Conservation (phyloP, 495 filamentous ascomycete species). For the Poronia punctata region DNA sequence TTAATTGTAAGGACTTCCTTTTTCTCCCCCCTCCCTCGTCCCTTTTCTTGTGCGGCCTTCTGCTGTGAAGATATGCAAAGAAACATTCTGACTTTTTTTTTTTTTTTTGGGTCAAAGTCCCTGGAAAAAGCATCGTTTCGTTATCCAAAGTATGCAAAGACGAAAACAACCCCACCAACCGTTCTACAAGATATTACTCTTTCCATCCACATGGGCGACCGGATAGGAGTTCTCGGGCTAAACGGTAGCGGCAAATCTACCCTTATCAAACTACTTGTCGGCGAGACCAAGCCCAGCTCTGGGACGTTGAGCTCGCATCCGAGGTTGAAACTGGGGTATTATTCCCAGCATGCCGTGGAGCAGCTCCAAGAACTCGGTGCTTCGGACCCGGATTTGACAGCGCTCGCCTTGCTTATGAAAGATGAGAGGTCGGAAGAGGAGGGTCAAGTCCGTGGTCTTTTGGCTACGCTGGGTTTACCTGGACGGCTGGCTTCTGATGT, state of each 20-base stretch:
- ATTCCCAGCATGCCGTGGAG: constrained; percentile 71
- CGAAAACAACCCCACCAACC: constrained; percentile 13
- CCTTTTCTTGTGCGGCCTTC: background rate
- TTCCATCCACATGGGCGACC: constrained; percentile 59
- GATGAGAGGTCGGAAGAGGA: constrained; percentile 48
- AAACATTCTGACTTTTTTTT: background rate
- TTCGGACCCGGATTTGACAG: constrained; percentile 48
- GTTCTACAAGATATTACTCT: constrained; percentile 54
- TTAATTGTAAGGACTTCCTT: constrained; percentile 35
- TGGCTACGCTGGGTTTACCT: constrained; percentile 57
- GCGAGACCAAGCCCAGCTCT: constrained; percentile 33
- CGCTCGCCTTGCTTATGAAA: constrained; percentile 49
- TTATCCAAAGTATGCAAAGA: constrained; percentile 36
- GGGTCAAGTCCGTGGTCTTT: constrained; percentile 52
- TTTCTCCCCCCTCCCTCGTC: background rate
- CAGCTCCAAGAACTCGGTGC: constrained; percentile 44
- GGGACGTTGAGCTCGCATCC: constrained; percentile 58
- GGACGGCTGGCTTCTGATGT: constrained; percentile 63
- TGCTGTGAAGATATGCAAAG: no score
- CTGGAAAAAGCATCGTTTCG: constrained; percentile 58
- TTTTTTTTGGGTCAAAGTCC: constrained; percentile 26
- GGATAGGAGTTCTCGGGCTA: constrained; percentile 65
- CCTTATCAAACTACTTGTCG: constrained; percentile 52
- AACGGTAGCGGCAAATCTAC: constrained; percentile 75
- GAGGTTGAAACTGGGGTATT: constrained; percentile 60